These are phyloP conservation scores for Penicillium sclerotiorum DNA, from an alignment of 2,329 filamentous ascomycete genomes.

Conservation along the genomic window DNA sequence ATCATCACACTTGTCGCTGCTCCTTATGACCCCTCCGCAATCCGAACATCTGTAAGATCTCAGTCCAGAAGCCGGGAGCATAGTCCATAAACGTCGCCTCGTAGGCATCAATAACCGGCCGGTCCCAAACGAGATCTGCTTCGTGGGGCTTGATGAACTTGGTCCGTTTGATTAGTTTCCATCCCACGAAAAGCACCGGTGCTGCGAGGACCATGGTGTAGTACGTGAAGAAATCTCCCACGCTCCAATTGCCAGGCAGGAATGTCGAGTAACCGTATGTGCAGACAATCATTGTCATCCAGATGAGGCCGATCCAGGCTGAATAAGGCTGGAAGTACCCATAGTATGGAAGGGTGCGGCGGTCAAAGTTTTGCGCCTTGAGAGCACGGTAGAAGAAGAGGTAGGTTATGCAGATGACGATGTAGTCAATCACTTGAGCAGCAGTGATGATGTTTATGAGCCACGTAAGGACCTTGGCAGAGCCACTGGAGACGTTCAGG, in stretches of 20 bases:
- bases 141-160: constrained; percentile 12
- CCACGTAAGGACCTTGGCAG: constrained; percentile 61
- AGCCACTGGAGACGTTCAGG: constrained; percentile 63
- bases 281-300: constrained; percentile 68
- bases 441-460: constrained; percentile 28
- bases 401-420: constrained; percentile 67
- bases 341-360: constrained; percentile 67
- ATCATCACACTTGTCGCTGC: background rate
- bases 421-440: constrained; percentile 24
- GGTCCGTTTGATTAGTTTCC: constrained; percentile 54
- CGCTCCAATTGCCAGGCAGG: constrained; percentile 60
- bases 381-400: constrained; percentile 70
- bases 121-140: constrained; percentile 16
- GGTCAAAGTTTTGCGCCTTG: constrained; percentile 65
- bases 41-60: background rate
- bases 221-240: constrained; percentile 69
- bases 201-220: constrained; percentile 68
- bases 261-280: constrained; percentile 71
- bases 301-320: constrained; percentile 64
- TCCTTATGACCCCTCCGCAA: background rate
- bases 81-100: background rate
- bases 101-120: constrained; percentile 12
- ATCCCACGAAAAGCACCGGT: constrained; percentile 65
- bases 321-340: constrained; percentile 69
- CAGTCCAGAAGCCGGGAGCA: background rate